Percentiles rank a stretch among this genome's conserved stretches.
These are phyloP conservation scores for Coemansia sp. DNA, from an alignment of 371 early-diverging fungal genomes.

Conservation along the genomic window DNA sequence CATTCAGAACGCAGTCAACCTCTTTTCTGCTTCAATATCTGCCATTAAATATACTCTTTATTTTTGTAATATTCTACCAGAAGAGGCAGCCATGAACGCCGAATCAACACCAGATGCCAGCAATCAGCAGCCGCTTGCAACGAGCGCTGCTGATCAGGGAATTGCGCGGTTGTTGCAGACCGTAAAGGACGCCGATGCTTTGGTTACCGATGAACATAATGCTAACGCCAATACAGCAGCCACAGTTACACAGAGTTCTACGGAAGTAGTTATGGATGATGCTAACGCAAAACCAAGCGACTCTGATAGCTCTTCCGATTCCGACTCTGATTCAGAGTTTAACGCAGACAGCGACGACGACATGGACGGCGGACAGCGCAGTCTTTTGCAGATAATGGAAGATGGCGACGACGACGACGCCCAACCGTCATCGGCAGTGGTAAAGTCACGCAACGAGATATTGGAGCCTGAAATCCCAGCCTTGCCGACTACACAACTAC, in stretches of 20 bases:
- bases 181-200: slow-evolving; percentile 12
- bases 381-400: slow-evolving; percentile 28
- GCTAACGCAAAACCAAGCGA: slow-evolving; percentile 4
- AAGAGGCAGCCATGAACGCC: background rate
- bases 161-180: slow-evolving; percentile 19
- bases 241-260: background rate
- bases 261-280: background rate
- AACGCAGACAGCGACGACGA: slow-evolving; percentile 17
- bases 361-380: slow-evolving; percentile 33
- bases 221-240: background rate
- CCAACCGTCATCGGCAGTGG: slow-evolving; percentile 46
- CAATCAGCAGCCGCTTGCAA: background rate
- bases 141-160: background rate
- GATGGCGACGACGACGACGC: slow-evolving; percentile 30
- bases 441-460: slow-evolving; percentile 58
- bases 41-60: background rate
- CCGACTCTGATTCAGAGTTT: slow-evolving; percentile 46
- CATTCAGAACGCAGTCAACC: background rate
- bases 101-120: background rate
- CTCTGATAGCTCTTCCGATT: slow-evolving; percentile 30
- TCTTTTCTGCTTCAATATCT: background rate
- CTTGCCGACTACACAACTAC: slow-evolving; percentile 50
- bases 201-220: background rate
- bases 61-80: background rate
- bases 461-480: slow-evolving; percentile 59